Conservation (phyloP, 148 eudicot genomes). For the Limonium bicolor region DNA sequence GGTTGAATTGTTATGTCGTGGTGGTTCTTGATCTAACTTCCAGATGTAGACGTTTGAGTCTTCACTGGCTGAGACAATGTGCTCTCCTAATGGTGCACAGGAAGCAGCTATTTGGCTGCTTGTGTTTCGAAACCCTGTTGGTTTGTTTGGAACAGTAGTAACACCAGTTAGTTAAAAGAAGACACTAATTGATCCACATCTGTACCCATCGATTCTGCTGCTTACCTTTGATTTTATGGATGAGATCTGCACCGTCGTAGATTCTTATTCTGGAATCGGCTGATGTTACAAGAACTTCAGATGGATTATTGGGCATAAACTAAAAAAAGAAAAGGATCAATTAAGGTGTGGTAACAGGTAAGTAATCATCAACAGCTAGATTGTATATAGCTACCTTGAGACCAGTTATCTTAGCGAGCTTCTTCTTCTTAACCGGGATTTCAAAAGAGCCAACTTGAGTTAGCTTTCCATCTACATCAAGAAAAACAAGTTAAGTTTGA, state of each 20-base stretch:
- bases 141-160: too few species aligned
- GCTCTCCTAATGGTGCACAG: constrained; percentile 59
- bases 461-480: constrained; percentile 51
- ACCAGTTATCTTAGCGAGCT: constrained; percentile 62
- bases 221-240: constrained; percentile 88
- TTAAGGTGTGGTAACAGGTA: too few species aligned
- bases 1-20: too few species aligned
- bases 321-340: constrained; percentile 21
- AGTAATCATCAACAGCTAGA: too few species aligned
- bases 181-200: too few species aligned
- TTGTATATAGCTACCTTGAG: too few species aligned
- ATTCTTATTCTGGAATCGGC: constrained; percentile 91
- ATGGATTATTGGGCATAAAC: constrained; percentile 87
- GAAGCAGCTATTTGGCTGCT: constrained; percentile 89
- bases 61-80: constrained; percentile 82
- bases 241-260: constrained; percentile 61
- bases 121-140: constrained; percentile 68
- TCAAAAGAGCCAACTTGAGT: constrained; percentile 54
- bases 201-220: too few species aligned
- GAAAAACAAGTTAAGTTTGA: too few species aligned
- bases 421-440: constrained; percentile 46
- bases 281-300: constrained; percentile 84
- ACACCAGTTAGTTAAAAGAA: too few species aligned
- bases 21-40: constrained; percentile 76
- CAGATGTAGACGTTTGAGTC: constrained; percentile 78